These are phyloP conservation scores for Pseudogymnoascus sp. DNA, from an alignment of 2,329 filamentous ascomycete genomes.

Conservation along the genomic window DNA sequence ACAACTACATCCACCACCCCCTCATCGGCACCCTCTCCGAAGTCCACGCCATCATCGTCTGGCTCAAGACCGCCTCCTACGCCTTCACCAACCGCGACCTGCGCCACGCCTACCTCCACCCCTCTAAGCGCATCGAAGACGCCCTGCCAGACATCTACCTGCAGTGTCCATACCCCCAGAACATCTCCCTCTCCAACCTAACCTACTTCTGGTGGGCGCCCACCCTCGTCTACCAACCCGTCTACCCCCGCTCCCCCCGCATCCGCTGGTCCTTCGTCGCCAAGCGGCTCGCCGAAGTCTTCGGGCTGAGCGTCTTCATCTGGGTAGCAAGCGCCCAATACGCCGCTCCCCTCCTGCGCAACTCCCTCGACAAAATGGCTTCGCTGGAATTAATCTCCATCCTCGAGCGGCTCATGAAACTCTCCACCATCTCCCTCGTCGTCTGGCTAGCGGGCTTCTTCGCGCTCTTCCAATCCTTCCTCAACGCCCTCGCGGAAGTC, in stretches of 20 bases:
- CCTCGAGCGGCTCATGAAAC: slow-evolving; percentile 81
- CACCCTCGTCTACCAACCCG: slow-evolving; percentile 92
- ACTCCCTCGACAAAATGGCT: slow-evolving; percentile 82
- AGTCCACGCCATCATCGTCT: slow-evolving; percentile 87
- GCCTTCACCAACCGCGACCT: slow-evolving; percentile 95
- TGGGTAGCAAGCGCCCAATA: slow-evolving; percentile 96
- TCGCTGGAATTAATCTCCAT: slow-evolving; percentile 74
- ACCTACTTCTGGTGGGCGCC: slow-evolving; percentile 98
- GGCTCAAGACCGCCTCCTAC: slow-evolving; percentile 93
- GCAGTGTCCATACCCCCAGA: slow-evolving; percentile 77
- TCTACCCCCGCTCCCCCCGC: slow-evolving; percentile 75
- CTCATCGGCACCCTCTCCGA: slow-evolving; percentile 87
- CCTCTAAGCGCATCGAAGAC: slow-evolving; percentile 55
- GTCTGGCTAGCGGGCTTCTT: slow-evolving; percentile 99
- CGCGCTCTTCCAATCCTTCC: slow-evolving; percentile 83
- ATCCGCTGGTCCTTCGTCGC: slow-evolving; percentile 84
- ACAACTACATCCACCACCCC: slow-evolving; percentile 85
- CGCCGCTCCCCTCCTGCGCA: slow-evolving; percentile 78
- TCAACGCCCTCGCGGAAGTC: slow-evolving; percentile 87
- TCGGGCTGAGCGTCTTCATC: slow-evolving; percentile 76
- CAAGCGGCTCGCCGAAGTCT: slow-evolving; percentile 72
- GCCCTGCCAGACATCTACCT: slow-evolving; percentile 75
- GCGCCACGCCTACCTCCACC: slow-evolving; percentile 80
- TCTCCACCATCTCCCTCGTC: slow-evolving; percentile 88
- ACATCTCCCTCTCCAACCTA: slow-evolving; percentile 82